A percentile compares a stretch with the other conserved stretches of the same genome.
These are phyloP conservation scores for Helicocarpus griseus DNA, from an alignment of 2,329 filamentous ascomycete species.

Conservation along the genomic window DNA sequence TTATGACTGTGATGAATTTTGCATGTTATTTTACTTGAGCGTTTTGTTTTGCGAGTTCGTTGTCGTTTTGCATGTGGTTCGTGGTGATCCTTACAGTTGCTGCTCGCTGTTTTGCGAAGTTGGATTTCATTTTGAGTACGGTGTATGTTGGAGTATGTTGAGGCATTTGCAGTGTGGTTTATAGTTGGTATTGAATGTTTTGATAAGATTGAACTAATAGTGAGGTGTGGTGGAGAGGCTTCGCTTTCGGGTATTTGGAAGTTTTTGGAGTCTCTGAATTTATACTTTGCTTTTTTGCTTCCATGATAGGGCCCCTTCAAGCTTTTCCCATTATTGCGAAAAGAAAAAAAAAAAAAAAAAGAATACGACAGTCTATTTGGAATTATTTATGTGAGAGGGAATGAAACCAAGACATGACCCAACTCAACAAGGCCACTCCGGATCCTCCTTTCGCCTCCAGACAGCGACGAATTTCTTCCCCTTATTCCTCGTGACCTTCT, in stretches of 20 bases:
- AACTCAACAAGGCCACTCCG: conserved; percentile 49
- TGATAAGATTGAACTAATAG: no score
- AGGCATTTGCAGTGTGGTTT: background rate
- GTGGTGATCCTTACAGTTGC: background rate
- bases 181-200: no score
- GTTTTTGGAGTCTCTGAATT: no score
- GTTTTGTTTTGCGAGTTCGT: background rate
- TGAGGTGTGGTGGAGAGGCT: no score
- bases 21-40: background rate
- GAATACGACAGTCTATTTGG: no score
- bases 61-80: background rate
- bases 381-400: no score
- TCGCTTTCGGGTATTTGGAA: no score
- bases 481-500: conserved; percentile 86
- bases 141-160: background rate
- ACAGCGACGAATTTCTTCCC: conserved; percentile 87
- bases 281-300: no score
- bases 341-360: no score
- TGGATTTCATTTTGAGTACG: background rate
- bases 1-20: background rate
- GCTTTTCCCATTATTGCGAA: no score
- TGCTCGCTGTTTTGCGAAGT: background rate
- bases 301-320: no score
- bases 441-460: conserved; percentile 72
- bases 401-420: background rate